A percentile compares a stretch with the other conserved stretches of the same genome.
Evolutionary conservation across 129 eudicot species (phyloP).

Genomic region (Chrysanthemum makinoi): DNA sequence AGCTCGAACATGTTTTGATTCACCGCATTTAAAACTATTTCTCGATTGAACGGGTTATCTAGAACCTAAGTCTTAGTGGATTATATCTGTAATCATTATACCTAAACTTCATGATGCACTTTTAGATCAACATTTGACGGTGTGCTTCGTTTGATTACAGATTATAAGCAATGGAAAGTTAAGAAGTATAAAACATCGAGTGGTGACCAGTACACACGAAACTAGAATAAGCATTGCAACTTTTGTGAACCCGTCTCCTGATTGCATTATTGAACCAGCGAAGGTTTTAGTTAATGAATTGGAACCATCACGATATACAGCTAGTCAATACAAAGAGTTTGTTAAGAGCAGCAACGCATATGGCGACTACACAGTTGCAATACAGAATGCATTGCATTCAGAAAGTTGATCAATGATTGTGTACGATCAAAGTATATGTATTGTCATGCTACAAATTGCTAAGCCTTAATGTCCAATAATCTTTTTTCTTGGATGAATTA

Average conservation of each 20-base stretch:
- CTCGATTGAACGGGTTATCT: neutral
- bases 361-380: conserved; percentile 37
- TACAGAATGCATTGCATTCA: conserved; percentile 25
- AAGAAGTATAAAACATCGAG: conserved; percentile 63
- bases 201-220: conserved; percentile 44
- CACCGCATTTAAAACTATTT: neutral
- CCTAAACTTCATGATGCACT: neutral
- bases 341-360: conserved; percentile 37
- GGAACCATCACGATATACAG: conserved; percentile 51
- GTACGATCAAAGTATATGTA: neutral
- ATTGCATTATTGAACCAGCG: conserved; percentile 65
- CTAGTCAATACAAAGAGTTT: conserved; percentile 46
- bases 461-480: too few relatives aligned
- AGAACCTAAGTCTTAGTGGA: neutral
- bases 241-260: conserved; percentile 52
- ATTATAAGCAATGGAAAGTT: conserved; percentile 73
- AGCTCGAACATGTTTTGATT: neutral
- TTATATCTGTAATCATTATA: neutral
- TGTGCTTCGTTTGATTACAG: conserved; percentile 25
- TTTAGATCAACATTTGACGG: neutral
- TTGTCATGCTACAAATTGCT: neutral
- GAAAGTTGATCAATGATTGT: neutral
- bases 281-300: conserved; percentile 45
- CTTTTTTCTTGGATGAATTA: too few relatives aligned
- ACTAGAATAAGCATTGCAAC: conserved; percentile 46